Conservation (phyloP, 2,329 filamentous ascomycete species). For the Intubia oerlemansii region DNA sequence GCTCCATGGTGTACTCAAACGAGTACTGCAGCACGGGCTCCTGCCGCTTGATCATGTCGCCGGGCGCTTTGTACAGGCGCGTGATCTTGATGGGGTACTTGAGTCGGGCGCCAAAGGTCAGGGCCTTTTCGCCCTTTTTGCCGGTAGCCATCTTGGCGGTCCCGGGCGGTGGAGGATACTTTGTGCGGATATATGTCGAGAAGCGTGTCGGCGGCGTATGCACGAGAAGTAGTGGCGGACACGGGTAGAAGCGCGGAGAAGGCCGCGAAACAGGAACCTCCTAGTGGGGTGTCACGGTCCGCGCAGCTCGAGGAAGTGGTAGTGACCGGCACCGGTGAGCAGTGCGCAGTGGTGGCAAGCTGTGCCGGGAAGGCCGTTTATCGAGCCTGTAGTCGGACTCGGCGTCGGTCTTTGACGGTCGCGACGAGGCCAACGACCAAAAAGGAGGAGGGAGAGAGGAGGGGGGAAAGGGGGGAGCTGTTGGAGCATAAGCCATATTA, state of each 20-base stretch:
- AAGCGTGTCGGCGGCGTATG: constrained; percentile 5
- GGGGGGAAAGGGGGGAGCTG: background rate
- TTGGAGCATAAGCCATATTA: constrained; percentile 7
- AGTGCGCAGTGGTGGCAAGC: too few species aligned
- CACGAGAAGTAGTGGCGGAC: constrained; percentile 1
- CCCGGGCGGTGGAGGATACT: constrained; percentile 3
- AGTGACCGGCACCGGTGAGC: too few species aligned
- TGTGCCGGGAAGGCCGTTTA: too few species aligned
- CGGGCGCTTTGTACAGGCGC: constrained; percentile 54
- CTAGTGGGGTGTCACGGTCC: background rate
- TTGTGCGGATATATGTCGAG: constrained; percentile 6
- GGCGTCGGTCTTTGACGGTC: background rate
- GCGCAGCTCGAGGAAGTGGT: too few species aligned
- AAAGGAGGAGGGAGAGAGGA: background rate
- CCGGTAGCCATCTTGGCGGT: constrained; percentile 5
- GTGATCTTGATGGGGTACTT: constrained; percentile 89
- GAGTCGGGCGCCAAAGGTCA: constrained; percentile 39
- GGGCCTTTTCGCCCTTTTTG: constrained; percentile 10
- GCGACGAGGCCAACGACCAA: too few species aligned
- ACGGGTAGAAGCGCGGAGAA: constrained; percentile 5
- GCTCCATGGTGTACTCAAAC: constrained; percentile 58
- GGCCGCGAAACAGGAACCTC: constrained; percentile 1
- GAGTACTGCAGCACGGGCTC: constrained; percentile 71
- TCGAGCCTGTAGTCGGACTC: background rate
- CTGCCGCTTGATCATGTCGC: constrained; percentile 54